phyloP scores from a whole-genome alignment of 306 rosid genomes.

The Psophocarpus tetragonolobus region DNA sequence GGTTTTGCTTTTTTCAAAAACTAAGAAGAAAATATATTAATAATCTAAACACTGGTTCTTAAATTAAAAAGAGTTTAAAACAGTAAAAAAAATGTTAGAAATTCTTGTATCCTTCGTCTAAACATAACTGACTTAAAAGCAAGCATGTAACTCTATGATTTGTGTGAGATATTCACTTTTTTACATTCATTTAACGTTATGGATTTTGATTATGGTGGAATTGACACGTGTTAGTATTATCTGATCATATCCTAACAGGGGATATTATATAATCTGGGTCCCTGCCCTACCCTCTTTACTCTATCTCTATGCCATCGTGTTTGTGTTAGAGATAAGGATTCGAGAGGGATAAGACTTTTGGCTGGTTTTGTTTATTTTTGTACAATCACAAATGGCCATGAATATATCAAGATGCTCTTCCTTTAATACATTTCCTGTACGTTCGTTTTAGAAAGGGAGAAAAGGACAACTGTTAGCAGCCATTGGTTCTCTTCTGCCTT shows the following conservation, averaged over 20 bases:
- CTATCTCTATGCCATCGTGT: not conserved
- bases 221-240: constrained; percentile 38
- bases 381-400: not conserved
- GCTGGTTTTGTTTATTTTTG: constrained; percentile 25
- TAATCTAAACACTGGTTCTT: no score
- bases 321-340: constrained; percentile 48
- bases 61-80: no score
- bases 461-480: constrained; percentile 29
- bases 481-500: constrained; percentile 42
- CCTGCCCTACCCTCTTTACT: no score
- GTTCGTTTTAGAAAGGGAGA: not conserved
- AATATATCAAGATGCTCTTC: constrained; percentile 36
- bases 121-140: not conserved
- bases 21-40: no score
- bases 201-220: constrained; percentile 11
- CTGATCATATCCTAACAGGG: not conserved
- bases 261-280: not conserved
- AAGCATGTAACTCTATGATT: not conserved
- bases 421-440: not conserved
- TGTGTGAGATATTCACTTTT: not conserved
- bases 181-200: not conserved
- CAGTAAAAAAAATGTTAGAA: no score
- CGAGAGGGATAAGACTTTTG: constrained; percentile 37
- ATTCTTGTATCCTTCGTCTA: no score
- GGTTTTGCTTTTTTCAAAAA: no score